These are phyloP conservation scores for Porogramme epimiltina DNA, from an alignment of 1,284 basidiomycete genomes.

Conservation along the genomic window DNA sequence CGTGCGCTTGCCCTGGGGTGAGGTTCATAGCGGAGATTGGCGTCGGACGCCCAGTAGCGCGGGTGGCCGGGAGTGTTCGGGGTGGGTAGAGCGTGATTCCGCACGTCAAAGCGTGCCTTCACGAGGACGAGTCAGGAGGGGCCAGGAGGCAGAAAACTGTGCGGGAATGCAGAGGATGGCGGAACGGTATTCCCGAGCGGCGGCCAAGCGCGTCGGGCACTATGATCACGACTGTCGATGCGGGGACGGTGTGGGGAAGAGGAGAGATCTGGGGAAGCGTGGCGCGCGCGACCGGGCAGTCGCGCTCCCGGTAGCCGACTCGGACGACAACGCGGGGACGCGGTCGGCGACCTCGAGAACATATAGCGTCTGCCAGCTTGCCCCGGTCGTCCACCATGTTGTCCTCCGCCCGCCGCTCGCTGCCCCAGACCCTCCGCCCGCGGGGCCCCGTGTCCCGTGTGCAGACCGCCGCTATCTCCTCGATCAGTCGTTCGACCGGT, in stretches of 20 bases:
- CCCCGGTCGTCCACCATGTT: constrained; percentile 26
- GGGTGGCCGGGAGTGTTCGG: no score
- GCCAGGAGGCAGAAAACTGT: no score
- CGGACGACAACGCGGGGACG: background rate
- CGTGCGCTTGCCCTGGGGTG: constrained; percentile 31
- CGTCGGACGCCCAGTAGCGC: no score
- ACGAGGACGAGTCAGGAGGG: no score
- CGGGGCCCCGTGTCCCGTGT: constrained; percentile 24
- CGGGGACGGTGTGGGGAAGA: no score
- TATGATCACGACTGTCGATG: background rate
- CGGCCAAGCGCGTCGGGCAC: no score
- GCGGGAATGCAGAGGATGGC: background rate
- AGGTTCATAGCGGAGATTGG: constrained; percentile 17
- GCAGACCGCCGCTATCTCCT: constrained; percentile 27
- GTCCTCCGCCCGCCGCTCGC: constrained; percentile 31
- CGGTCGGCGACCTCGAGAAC: constrained; percentile 2
- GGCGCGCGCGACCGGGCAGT: no score
- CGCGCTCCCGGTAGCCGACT: background rate
- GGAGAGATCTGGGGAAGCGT: no score
- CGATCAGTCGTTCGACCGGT: constrained; percentile 25
- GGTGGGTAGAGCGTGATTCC: no score
- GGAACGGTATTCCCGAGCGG: background rate
- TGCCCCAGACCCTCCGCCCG: constrained; percentile 30
- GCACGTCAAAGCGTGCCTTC: no score
- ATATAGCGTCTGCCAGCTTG: constrained; percentile 5